Base-by-base conservation (phyloP, 2,329 filamentous ascomycete genomes). In the Colletotrichum sojae region DNA sequence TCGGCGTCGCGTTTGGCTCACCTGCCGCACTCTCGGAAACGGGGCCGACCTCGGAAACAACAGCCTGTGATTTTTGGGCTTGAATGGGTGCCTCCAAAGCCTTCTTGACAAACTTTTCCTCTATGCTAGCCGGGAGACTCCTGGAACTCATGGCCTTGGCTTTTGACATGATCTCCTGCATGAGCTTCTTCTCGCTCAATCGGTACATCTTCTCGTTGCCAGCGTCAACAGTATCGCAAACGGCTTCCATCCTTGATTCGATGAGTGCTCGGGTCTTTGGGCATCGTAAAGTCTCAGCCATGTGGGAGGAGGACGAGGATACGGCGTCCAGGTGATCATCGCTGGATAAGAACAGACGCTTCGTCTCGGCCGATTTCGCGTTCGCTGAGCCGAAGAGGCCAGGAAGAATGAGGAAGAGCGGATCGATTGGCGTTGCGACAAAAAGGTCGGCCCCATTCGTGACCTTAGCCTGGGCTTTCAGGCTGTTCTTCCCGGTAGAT, bases 121-220 rank as follows among this genome's bases (percentile, higher is more conserved):
- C 95, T 85, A 99, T 88, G 73, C 92, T 97, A 6, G 84, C 81
- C 2, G 96, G 94, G 10, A 98, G 81, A 0, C 90, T 89, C 1
- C 81, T 83, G 5, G 82, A 79, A n/a, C 86, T 84, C 85, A 97
- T 92, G 5, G 84, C 85, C 70, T 86, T 85, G 5, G 94, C 94
- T 79, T 98, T 98, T 18, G 80, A 76, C 6, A 95, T 71, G 1
- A 98, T 76, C 63, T 91, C 85, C 2, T 79, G 76, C 6, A 92
- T 75, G 1, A 98, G 86, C 76, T 94, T 97, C 13, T 85, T 82
- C 75, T 92, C 87, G 73, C 86, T 96, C 25, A 97, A 82, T 13
- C 94, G 89, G 79, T 92, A 97, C 93, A 98, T 94, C 63, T 83
- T 89, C 78, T 98, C 94, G 69, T 93, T 93, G 15, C 92, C 93